Conservation (phyloP, 768 basidiomycete species). For the Goffeauzyma gilvescens region DNA sequence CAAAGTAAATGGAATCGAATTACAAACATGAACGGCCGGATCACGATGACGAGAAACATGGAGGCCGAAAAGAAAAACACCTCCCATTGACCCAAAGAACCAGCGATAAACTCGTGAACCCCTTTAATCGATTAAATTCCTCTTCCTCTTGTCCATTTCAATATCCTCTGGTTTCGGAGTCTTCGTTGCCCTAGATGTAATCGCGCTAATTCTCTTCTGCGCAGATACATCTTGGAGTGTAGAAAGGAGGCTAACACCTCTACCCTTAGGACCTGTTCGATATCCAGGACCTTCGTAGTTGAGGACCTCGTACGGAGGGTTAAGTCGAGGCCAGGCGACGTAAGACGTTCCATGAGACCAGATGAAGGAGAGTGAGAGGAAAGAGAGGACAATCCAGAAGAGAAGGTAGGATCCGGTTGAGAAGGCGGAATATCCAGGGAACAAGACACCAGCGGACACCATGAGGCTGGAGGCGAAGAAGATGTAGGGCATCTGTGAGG, state of each 20-base stretch:
- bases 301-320: constrained; percentile 57
- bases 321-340: constrained; percentile 79
- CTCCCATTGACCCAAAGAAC: no score
- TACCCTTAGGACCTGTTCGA: constrained; percentile 53
- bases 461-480: constrained; percentile 71
- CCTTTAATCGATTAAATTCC: constrained; percentile 33
- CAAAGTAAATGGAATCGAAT: no score
- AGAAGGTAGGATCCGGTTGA: constrained; percentile 68
- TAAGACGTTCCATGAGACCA: constrained; percentile 59
- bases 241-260: constrained; percentile 41
- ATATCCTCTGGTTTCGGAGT: constrained; percentile 43
- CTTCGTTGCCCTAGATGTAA: constrained; percentile 1
- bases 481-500: constrained; percentile 83
- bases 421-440: constrained; percentile 64
- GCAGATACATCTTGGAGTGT: constrained; percentile 23
- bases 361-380: constrained; percentile 50
- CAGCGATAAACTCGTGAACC: no score
- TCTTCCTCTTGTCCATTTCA: constrained; percentile 65
- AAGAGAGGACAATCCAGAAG: constrained; percentile 50
- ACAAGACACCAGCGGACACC: constrained; percentile 64
- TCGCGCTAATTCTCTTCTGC: constrained; percentile 34
- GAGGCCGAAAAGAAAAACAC: no score
- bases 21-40: no score
- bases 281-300: constrained; percentile 78
- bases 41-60: no score